phyloP scores from a whole-genome alignment of 2,329 filamentous ascomycete genomes.

The Cyanodermella asteris region DNA sequence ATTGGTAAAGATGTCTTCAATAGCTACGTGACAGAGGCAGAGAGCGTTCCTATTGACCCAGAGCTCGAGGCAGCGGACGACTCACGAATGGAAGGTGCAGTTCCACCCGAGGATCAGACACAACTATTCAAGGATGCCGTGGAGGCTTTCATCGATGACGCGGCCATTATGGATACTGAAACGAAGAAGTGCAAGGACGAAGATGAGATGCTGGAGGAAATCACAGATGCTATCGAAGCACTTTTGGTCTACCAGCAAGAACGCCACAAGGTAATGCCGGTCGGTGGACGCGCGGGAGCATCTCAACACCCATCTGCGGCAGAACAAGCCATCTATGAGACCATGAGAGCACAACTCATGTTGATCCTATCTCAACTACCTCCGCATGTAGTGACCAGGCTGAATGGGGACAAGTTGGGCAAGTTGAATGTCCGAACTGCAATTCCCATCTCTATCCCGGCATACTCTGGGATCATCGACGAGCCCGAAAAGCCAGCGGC shows the following conservation, averaged over 20 bases:
- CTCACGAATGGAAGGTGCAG: constrained; percentile 1
- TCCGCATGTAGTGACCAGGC: constrained; percentile 65
- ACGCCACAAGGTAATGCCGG: constrained; percentile 29
- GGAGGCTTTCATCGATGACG: constrained; percentile 18
- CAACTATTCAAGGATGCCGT: constrained; percentile 21
- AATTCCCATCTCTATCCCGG: too few relatives aligned
- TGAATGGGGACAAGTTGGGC: constrained; percentile 68
- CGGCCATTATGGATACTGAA: constrained; percentile 10
- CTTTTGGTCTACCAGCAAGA: constrained; percentile 40
- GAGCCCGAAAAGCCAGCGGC: too few relatives aligned
- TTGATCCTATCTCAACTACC: constrained; percentile 56
- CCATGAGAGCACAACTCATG: constrained; percentile 51
- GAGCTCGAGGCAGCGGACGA: constrained; percentile 11
- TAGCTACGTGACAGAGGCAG: constrained; percentile 6
- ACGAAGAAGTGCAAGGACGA: constrained; percentile 18
- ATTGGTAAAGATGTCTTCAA: constrained; percentile 12
- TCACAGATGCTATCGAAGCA: constrained; percentile 38
- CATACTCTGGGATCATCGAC: too few relatives aligned
- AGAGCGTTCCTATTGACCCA: constrained; percentile 9
- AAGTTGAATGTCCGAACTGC: constrained; percentile 64
- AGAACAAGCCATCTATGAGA: constrained; percentile 42
- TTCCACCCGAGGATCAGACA: constrained; percentile 14
- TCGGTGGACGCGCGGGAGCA: constrained; percentile 18
- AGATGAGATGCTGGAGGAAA: constrained; percentile 30
- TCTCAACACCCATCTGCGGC: constrained; percentile 29